Evolutionary conservation across 306 rosid species (phyloP).

Genomic region (Gillenia trifoliata): DNA sequence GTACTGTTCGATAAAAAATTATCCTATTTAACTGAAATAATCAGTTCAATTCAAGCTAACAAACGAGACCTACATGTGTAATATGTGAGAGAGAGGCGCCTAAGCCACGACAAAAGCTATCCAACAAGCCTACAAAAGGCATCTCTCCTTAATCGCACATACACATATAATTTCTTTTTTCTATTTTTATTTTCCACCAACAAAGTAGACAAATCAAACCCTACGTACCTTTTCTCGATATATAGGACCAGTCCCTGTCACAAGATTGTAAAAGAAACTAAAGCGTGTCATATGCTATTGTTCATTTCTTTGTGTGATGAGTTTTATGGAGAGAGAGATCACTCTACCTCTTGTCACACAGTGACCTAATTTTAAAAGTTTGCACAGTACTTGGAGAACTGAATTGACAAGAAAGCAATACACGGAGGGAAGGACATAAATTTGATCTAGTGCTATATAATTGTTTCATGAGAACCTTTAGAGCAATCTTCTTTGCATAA

Average conservation of each 20-base stretch:
- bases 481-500: background rate
- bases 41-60: too few species aligned
- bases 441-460: background rate
- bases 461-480: background rate
- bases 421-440: background rate
- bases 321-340: background rate
- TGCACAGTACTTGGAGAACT: background rate
- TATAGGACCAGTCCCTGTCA: slow-evolving; percentile 40
- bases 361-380: background rate
- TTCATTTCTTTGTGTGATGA: background rate
- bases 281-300: background rate
- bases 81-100: background rate
- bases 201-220: slow-evolving; percentile 10
- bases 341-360: background rate
- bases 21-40: too few species aligned
- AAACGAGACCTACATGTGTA: too few species aligned
- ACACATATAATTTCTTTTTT: background rate
- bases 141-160: slow-evolving; percentile 14
- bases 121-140: slow-evolving; percentile 16
- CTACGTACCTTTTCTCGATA: slow-evolving; percentile 26
- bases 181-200: slow-evolving; percentile 3
- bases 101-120: background rate
- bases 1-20: too few species aligned
- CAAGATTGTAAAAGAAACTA: slow-evolving; percentile 25
- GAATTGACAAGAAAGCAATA: background rate